phyloP scores from a whole-genome alignment of 1,284 basidiomycete species.

The Singerocomus rubriflavus region DNA sequence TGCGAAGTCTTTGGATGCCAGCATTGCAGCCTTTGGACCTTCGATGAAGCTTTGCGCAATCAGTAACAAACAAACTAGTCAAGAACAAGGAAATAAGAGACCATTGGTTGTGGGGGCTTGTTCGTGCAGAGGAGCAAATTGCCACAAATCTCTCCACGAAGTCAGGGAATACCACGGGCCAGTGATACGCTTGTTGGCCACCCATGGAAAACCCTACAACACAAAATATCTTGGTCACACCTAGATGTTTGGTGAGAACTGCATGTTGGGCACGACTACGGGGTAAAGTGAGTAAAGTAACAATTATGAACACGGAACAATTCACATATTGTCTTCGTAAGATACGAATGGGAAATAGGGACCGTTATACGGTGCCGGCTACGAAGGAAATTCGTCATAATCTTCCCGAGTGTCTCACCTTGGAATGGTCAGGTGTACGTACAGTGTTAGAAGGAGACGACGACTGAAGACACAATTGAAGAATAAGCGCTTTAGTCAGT shows the following conservation, averaged over 20 bases:
- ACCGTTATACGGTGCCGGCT: conserved; percentile 42
- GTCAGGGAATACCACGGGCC: conserved; percentile 36
- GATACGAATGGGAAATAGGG: conserved; percentile 41
- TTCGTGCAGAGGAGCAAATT: conserved; percentile 38
- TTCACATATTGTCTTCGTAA: conserved; percentile 60
- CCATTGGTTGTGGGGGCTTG: conserved; percentile 40
- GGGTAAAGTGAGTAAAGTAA: not conserved
- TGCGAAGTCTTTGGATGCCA: conserved; percentile 36
- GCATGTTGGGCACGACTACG: conserved; percentile 53
- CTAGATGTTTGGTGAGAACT: conserved; percentile 49
- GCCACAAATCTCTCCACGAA: conserved; percentile 37
- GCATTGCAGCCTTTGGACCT: conserved; percentile 38
- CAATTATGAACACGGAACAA: not conserved
- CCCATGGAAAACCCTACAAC: conserved; percentile 65
- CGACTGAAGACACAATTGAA: conserved; percentile 35
- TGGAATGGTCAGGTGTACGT: not conserved
- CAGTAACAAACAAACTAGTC: not conserved
- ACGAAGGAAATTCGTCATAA: not conserved
- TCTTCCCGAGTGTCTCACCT: not conserved
- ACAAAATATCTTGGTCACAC: conserved; percentile 46
- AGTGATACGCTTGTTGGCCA: conserved; percentile 45
- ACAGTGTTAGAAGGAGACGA: conserved; percentile 64
- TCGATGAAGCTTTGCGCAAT: conserved; percentile 35
- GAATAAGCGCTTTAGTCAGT: not conserved
- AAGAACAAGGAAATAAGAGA: conserved; percentile 4